Percentiles rank a stretch among this genome's conserved stretches.
Conservation (phyloP, 495 filamentous ascomycete species). For the Haplographium delicatum region DNA sequence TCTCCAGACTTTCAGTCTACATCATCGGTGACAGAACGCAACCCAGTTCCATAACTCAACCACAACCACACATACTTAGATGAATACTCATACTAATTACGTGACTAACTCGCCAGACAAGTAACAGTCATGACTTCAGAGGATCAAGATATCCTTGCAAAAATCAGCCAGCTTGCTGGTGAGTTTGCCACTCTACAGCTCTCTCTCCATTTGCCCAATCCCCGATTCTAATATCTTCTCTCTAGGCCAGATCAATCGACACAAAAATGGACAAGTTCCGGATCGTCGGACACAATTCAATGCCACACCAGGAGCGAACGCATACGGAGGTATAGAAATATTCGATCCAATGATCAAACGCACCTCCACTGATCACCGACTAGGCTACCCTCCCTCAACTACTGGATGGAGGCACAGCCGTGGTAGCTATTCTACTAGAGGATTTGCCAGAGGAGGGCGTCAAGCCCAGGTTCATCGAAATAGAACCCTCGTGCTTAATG, state of each 20-base stretch:
- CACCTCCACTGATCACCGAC: constrained; percentile 13
- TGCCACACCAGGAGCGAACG: constrained; percentile 1
- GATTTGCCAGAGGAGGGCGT: constrained; percentile 37
- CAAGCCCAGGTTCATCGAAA: constrained; percentile 54
- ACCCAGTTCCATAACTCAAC: background rate
- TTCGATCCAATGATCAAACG: background rate
- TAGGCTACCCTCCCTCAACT: constrained; percentile 24
- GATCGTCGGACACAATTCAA: constrained; percentile 6
- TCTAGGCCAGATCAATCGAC: constrained; percentile 76
- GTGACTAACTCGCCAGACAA: constrained; percentile 15
- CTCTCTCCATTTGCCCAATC: constrained; percentile 1
- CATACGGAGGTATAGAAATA: constrained; percentile 15
- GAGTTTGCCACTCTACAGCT: constrained; percentile 29
- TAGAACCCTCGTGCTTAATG: constrained; percentile 70
- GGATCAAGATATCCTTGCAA: constrained; percentile 61
- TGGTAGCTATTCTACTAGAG: constrained; percentile 33
- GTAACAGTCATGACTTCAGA: constrained; percentile 30
- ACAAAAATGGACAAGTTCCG: constrained; percentile 45
- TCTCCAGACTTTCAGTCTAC: background rate
- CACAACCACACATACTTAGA: constrained; percentile 2
- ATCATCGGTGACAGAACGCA: too few species aligned
- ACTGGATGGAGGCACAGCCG: constrained; percentile 22
- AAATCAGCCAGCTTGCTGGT: constrained; percentile 74
- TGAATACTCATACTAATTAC: background rate
- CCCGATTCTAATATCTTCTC: constrained; percentile 15